A percentile compares a stretch with the other conserved stretches of the same genome.
phyloP scores from a whole-genome alignment of 805 yeast species.

The Candida wancherniae region DNA sequence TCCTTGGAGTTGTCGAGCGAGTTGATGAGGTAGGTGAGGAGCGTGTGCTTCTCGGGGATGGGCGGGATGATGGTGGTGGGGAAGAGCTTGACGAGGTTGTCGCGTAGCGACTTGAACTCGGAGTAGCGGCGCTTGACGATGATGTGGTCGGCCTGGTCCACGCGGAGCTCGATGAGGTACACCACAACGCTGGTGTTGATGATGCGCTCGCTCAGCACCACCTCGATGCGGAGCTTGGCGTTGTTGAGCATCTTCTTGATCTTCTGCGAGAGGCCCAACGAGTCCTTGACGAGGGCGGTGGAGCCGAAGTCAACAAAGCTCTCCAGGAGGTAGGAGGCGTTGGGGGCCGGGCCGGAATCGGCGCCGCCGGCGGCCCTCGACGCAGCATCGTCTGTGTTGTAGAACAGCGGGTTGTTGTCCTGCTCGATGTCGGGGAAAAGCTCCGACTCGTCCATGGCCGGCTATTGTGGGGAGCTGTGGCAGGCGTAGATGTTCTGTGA shows the following conservation, averaged over 20 bases:
- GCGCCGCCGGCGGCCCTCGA: constrained; percentile 18
- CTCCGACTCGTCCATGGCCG: constrained; percentile 15
- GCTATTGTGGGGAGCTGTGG: too few relatives aligned
- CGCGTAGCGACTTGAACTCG: constrained; percentile 41
- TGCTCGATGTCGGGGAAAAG: constrained; percentile 39
- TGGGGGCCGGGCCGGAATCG: neutral
- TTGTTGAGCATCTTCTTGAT: constrained; percentile 28
- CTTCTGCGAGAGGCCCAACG: constrained; percentile 15
- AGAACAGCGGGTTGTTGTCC: constrained; percentile 42
- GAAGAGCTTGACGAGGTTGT: constrained; percentile 31
- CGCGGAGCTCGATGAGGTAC: constrained; percentile 29
- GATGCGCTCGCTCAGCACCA: constrained; percentile 33
- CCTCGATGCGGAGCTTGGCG: constrained; percentile 24
- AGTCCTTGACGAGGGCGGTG: constrained; percentile 15
- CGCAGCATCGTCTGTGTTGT: constrained; percentile 26
- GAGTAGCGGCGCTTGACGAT: constrained; percentile 40
- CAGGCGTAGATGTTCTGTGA: too few relatives aligned
- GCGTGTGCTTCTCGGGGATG: constrained; percentile 44
- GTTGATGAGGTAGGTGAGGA: constrained; percentile 38
- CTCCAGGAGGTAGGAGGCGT: constrained; percentile 9
- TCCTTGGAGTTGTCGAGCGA: constrained; percentile 37
- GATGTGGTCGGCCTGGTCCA: constrained; percentile 16
- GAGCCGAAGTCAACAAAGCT: constrained; percentile 14
- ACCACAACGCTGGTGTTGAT: constrained; percentile 35
- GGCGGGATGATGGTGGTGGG: constrained; percentile 41